These are phyloP conservation scores for Trapa incisa DNA, from an alignment of 345 rosid species.

Conservation along the genomic window DNA sequence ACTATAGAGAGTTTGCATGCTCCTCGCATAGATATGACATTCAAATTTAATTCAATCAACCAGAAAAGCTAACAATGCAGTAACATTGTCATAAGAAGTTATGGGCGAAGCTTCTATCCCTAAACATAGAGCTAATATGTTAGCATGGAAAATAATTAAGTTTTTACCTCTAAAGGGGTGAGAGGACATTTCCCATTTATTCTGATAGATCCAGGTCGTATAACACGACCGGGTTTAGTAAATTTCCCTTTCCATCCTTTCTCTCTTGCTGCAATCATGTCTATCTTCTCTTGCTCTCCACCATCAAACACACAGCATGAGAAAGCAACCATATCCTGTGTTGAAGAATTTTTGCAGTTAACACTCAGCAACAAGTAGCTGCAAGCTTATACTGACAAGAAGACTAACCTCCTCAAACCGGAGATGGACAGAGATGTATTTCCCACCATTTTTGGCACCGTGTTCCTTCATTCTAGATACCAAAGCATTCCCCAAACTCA, in stretches of 20 bases:
- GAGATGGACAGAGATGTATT: constrained; percentile 91
- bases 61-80: neutral
- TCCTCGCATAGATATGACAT: neutral
- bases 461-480: constrained; percentile 91
- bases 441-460: constrained; percentile 64
- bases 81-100: neutral
- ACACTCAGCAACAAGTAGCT: neutral
- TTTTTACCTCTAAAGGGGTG: constrained; percentile 85
- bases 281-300: constrained; percentile 69
- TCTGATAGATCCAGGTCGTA: constrained; percentile 94
- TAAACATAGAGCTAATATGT: no score
- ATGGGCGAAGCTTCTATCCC: neutral
- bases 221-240: constrained; percentile 91
- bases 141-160: no score
- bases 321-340: constrained; percentile 99
- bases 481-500: constrained; percentile 61
- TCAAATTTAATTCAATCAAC: neutral
- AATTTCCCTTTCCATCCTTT: constrained; percentile 98
- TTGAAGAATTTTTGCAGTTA: neutral
- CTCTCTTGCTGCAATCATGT: constrained; percentile 92
- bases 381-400: neutral
- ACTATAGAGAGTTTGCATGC: neutral
- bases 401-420: constrained; percentile 95
- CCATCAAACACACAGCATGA: constrained; percentile 99
- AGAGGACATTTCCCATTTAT: constrained; percentile 95